phyloP scores from a whole-genome alignment of 768 basidiomycete genomes.

The Tricholomella constricta region DNA sequence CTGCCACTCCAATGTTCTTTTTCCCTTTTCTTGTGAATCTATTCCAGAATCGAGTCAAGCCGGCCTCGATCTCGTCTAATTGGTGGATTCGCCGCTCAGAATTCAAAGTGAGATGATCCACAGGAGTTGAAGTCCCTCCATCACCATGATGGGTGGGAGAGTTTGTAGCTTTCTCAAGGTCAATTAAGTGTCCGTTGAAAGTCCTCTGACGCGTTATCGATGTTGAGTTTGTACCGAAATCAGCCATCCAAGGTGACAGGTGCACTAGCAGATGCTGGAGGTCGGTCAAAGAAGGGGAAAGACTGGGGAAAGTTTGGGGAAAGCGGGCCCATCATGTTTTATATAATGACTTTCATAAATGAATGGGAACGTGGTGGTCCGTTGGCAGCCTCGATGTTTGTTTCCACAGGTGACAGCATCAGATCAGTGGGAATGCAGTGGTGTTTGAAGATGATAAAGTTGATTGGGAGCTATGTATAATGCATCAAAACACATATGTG shows the following conservation, averaged over 20 bases:
- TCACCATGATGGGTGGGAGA: neutral
- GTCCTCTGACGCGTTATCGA: constrained; percentile 13
- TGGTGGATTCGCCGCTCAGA: neutral
- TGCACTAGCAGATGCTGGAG: neutral
- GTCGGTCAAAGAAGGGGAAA: neutral
- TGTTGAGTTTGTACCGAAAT: neutral
- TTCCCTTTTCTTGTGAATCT: constrained; percentile 51
- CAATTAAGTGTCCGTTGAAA: constrained; percentile 10
- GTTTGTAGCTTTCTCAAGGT: constrained; percentile 13
- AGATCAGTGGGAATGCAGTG: neutral
- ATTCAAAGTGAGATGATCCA: neutral
- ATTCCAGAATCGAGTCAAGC: constrained; percentile 38
- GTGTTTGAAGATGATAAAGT: neutral
- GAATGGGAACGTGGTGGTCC: neutral
- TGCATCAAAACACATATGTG: too few relatives aligned
- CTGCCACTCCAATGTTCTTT: constrained; percentile 40
- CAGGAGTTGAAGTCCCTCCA: neutral
- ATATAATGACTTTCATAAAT: neutral
- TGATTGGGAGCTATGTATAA: too few relatives aligned
- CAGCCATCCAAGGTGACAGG: neutral
- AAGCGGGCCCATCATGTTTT: neutral
- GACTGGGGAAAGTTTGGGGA: neutral
- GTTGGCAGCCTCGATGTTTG: neutral
- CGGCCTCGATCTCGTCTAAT: constrained; percentile 13
- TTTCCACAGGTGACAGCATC: neutral